phyloP scores from a whole-genome alignment of 306 rosid species.

The Pterocarpus santalinus region DNA sequence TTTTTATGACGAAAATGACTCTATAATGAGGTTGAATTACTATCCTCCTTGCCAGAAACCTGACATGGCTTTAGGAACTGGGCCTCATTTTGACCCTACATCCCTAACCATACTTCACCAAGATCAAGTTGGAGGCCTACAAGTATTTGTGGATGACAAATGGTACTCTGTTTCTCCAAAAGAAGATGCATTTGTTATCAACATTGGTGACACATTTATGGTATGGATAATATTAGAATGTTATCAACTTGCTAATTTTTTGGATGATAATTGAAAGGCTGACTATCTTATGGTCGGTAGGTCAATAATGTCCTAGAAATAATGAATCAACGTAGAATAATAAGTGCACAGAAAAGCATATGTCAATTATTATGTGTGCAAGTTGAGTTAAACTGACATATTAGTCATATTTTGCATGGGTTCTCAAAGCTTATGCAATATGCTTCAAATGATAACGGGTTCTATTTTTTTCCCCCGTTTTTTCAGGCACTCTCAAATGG shows the following conservation, averaged over 20 bases:
- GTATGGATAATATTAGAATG: constrained; percentile 48
- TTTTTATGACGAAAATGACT: constrained; percentile 59
- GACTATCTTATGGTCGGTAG: too few relatives aligned
- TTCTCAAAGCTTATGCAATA: not conserved
- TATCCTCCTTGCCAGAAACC: constrained; percentile 82
- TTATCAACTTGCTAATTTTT: constrained; percentile 8
- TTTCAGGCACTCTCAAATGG: constrained; percentile 89
- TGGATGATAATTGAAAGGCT: not conserved
- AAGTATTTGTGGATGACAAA: constrained; percentile 62
- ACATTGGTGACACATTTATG: constrained; percentile 88
- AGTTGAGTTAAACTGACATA: too few relatives aligned
- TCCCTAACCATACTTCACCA: constrained; percentile 86
- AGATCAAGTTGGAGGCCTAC: constrained; percentile 82
- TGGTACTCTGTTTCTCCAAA: constrained; percentile 59
- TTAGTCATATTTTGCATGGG: not conserved
- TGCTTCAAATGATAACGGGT: not conserved
- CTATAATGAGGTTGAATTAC: constrained; percentile 76
- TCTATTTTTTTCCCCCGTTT: too few relatives aligned
- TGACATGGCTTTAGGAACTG: constrained; percentile 75
- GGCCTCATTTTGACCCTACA: constrained; percentile 87
- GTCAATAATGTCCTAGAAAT: too few relatives aligned
- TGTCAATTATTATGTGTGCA: too few relatives aligned
- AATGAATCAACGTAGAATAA: too few relatives aligned
- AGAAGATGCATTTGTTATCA: constrained; percentile 75
- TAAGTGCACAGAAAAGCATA: too few relatives aligned